Evolutionary conservation across 2,329 filamentous ascomycete species (phyloP).

Genomic region (Aspergillus flavus): DNA sequence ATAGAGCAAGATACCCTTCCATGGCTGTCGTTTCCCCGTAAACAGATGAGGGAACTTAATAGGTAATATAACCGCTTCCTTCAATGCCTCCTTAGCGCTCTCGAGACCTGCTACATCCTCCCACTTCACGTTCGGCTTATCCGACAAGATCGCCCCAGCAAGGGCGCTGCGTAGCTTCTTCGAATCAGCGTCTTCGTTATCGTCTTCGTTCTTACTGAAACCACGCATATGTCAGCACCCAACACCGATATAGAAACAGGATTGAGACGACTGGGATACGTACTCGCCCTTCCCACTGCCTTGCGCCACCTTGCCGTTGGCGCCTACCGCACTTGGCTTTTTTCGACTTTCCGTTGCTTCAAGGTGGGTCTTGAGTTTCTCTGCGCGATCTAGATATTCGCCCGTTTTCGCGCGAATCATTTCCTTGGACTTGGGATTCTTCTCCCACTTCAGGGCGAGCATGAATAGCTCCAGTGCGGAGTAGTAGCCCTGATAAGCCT

Average conservation of each 20-base stretch:
- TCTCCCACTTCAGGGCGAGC: constrained; percentile 99
- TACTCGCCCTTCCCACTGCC: constrained; percentile 60
- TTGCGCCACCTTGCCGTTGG: constrained; percentile 55
- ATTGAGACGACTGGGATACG: constrained; percentile 23
- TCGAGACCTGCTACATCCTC: constrained; percentile 97
- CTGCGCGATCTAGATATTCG: constrained; percentile 98
- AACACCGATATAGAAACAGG: background rate
- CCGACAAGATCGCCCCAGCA: constrained; percentile 87
- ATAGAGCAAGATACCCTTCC: constrained; percentile 97
- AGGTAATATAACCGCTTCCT: constrained; percentile 95
- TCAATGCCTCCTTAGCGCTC: constrained; percentile 90
- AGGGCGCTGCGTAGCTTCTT: constrained; percentile 94
- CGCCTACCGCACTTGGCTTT: constrained; percentile 55
- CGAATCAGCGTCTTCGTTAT: constrained; percentile 80
- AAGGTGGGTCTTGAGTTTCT: constrained; percentile 94
- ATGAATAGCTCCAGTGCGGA: constrained; percentile 96
- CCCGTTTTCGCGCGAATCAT: constrained; percentile 94
- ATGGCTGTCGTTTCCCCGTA: constrained; percentile 92
- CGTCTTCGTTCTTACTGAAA: constrained; percentile 57
- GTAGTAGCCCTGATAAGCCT: constrained; percentile 96
- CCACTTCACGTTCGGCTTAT: constrained; percentile 96
- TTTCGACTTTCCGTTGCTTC: constrained; percentile 61
- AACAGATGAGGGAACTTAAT: constrained; percentile 99
- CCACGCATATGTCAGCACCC: constrained; percentile 2
- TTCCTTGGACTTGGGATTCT: constrained; percentile 94